Conservation (phyloP, 108 stramenopile species). For the Discostella stelligeroides region DNA sequence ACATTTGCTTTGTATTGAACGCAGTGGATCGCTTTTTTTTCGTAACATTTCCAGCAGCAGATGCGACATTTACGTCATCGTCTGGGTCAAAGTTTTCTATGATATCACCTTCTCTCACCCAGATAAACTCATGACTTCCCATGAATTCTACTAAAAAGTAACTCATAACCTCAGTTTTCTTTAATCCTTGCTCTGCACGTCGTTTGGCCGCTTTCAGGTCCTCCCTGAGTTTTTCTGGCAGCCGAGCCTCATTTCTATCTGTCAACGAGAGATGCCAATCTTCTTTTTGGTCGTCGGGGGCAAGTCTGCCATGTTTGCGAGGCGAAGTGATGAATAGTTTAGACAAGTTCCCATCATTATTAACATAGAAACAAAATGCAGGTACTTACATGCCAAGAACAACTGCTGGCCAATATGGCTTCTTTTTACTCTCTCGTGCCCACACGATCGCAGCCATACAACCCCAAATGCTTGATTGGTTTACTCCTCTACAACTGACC, state of each 20-base stretch:
- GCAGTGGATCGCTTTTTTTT: slow-evolving; percentile 73
- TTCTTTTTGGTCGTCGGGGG: slow-evolving; percentile 82
- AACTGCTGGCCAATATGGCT: slow-evolving; percentile 90
- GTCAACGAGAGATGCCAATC: slow-evolving; percentile 84
- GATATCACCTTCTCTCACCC: slow-evolving; percentile 86
- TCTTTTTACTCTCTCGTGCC: slow-evolving; percentile 88
- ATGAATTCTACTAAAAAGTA: slow-evolving; percentile 90
- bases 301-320: slow-evolving; percentile 38
- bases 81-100: slow-evolving; percentile 83
- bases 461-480: slow-evolving; percentile 89
- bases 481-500: slow-evolving; percentile 77
- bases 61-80: slow-evolving; percentile 69
- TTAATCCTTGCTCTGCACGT: slow-evolving; percentile 69
- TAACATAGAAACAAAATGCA: not conserved
- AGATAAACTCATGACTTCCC: slow-evolving; percentile 89
- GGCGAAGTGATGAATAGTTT: not conserved
- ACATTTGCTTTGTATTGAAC: slow-evolving; percentile 67
- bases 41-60: slow-evolving; percentile 44
- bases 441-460: slow-evolving; percentile 90
- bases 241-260: slow-evolving; percentile 73
- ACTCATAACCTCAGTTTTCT: slow-evolving; percentile 67
- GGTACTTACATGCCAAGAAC: slow-evolving; percentile 78
- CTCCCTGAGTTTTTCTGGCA: slow-evolving; percentile 79
- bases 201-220: slow-evolving; percentile 71
- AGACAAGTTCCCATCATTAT: not conserved